A percentile compares a stretch with the other conserved stretches of the same genome.
Conservation (phyloP, 2,329 filamentous ascomycete species). For the Rhinocladiella similis region DNA sequence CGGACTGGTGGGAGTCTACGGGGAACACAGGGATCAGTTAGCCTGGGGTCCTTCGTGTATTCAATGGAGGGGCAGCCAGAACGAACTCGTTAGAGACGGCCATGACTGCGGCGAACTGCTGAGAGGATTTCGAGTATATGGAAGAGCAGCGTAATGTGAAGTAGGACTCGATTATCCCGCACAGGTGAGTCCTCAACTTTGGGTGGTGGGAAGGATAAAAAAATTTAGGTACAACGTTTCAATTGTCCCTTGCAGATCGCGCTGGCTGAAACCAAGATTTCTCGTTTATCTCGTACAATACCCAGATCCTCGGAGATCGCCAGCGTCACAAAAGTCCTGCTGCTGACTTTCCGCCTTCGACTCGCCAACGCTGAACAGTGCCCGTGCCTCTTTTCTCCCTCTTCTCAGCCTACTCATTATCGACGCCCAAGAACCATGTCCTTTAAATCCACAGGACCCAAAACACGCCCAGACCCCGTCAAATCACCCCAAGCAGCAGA, state of each 20-base stretch:
- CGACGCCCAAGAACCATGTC: conserved; percentile 19
- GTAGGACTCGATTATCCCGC: no score
- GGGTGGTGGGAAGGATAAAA: no score
- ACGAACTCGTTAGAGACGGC: background rate
- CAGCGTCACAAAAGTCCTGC: background rate
- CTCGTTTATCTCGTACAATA: background rate
- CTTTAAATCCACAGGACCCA: conserved; percentile 26
- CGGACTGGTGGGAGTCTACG: conserved; percentile 66
- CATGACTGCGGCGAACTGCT: no score
- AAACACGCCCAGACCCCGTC: conserved; percentile 26
- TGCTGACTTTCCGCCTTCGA: no score
- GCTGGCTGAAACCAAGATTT: background rate
- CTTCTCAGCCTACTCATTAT: background rate
- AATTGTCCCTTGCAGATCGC: background rate
- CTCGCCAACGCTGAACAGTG: no score
- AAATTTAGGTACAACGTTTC: no score
- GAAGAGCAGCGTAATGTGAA: no score
- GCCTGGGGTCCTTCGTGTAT: background rate
- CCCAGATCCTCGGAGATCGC: background rate
- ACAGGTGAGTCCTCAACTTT: no score
- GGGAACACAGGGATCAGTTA: background rate
- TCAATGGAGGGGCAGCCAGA: background rate
- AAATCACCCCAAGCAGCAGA: conserved; percentile 16
- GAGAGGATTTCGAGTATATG: no score
- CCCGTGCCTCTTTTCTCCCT: no score